phyloP scores from a whole-genome alignment of 768 basidiomycete genomes.

The Austroboletus eburneus region DNA sequence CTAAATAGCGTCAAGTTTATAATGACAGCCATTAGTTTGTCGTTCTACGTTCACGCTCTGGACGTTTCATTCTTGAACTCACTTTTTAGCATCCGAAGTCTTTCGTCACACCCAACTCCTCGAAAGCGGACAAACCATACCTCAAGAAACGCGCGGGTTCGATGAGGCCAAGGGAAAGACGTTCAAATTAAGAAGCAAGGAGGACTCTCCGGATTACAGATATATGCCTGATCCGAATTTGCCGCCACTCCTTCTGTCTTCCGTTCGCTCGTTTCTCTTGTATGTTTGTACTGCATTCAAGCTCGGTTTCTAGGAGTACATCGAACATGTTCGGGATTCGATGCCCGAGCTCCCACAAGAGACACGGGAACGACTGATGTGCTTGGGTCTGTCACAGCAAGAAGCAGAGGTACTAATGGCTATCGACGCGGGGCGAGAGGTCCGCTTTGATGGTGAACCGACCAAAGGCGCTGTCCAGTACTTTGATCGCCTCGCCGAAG shows the following conservation, averaged over 20 bases:
- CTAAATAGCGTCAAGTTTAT: constrained; percentile 88
- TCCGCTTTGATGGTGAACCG: constrained; percentile 56
- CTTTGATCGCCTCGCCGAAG: constrained; percentile 64
- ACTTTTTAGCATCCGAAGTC: constrained; percentile 69
- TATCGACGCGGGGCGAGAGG: constrained; percentile 62
- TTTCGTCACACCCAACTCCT: constrained; percentile 68
- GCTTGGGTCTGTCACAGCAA: constrained; percentile 50
- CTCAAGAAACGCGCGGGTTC: constrained; percentile 89
- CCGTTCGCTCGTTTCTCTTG: constrained; percentile 32
- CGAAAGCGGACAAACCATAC: constrained; percentile 38
- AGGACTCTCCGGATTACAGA: constrained; percentile 91
- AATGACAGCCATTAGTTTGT: constrained; percentile 77
- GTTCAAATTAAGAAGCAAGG: constrained; percentile 80
- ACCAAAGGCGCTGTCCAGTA: constrained; percentile 61
- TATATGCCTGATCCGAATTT: constrained; percentile 99
- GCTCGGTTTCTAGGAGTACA: constrained; percentile 48
- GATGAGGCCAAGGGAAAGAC: constrained; percentile 81
- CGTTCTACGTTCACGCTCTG: not conserved
- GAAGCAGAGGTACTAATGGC: constrained; percentile 75
- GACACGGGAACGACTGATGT: constrained; percentile 54
- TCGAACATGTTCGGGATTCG: constrained; percentile 43
- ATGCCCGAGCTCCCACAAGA: constrained; percentile 79
- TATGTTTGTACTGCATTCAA: not conserved
- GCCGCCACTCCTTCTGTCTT: constrained; percentile 60
- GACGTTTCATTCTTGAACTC: not conserved